These are phyloP conservation scores for Neurospora tetrasperma DNA, from an alignment of 495 filamentous ascomycete genomes.

Conservation along the genomic window DNA sequence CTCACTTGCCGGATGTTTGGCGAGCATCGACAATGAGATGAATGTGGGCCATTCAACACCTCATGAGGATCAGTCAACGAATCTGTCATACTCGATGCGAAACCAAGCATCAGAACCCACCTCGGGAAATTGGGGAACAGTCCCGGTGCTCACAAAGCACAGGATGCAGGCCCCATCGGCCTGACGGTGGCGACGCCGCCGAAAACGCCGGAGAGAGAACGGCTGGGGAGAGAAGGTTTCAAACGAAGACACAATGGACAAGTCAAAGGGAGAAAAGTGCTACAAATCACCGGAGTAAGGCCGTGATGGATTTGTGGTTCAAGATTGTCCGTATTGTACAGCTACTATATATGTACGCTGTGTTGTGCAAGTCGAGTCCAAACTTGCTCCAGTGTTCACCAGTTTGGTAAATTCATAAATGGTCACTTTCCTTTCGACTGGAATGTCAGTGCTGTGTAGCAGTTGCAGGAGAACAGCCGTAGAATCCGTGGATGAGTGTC, in stretches of 20 bases:
- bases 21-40: neutral
- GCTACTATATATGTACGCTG: neutral
- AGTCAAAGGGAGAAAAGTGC: constrained; percentile 1
- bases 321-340: neutral
- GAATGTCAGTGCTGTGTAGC: neutral
- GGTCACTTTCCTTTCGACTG: neutral
- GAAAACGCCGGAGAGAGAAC: neutral
- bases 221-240: neutral
- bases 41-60: neutral
- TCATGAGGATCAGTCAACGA: neutral
- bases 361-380: neutral
- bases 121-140: neutral
- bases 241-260: neutral
- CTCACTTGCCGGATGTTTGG: neutral
- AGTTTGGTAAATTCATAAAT: neutral
- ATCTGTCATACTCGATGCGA: neutral
- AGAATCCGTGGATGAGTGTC: neutral
- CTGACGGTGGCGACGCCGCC: neutral
- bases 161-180: neutral
- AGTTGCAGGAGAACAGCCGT: neutral
- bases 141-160: neutral
- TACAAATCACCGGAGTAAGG: constrained; percentile 27
- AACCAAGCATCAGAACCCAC: neutral
- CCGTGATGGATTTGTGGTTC: constrained; percentile 10
- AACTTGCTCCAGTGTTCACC: neutral